Percentiles rank a stretch among this genome's conserved stretches.
These are phyloP conservation scores for Calonectria pseudoturangicola DNA, from an alignment of 2,329 filamentous ascomycete species.

Conservation along the genomic window DNA sequence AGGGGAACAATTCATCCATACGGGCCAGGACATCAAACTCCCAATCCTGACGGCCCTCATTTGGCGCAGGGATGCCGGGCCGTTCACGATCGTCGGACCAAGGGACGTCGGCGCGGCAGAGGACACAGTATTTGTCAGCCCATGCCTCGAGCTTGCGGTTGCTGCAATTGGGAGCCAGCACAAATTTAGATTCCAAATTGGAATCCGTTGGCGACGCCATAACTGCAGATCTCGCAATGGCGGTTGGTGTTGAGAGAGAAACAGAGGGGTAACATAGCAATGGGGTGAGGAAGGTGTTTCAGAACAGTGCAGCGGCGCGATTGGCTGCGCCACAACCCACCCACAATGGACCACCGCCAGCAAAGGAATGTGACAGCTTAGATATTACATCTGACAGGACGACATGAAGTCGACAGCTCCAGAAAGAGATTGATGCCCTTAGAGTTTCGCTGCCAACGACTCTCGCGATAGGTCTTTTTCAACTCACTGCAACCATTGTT, in stretches of 20 bases:
- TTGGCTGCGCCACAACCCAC: conserved; percentile 18
- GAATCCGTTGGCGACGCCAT: neutral
- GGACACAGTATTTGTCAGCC: conserved; percentile 24
- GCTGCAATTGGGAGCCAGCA: conserved; percentile 10
- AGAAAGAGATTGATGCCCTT: too few relatives aligned
- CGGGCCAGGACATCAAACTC: conserved; percentile 24
- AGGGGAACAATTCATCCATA: neutral
- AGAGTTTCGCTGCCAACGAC: too few relatives aligned
- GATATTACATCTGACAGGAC: neutral
- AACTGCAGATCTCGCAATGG: neutral
- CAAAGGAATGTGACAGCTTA: neutral
- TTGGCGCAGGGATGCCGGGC: neutral
- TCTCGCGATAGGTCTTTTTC: neutral
- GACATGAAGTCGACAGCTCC: too few relatives aligned
- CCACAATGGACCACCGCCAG: neutral
- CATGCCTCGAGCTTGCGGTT: conserved; percentile 20
- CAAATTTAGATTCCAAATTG: neutral
- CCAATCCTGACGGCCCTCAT: neutral
- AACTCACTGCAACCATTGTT: too few relatives aligned
- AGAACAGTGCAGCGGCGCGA: neutral
- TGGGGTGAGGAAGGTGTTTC: conserved; percentile 15
- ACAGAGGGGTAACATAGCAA: conserved; percentile 1
- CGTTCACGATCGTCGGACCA: conserved; percentile 7
- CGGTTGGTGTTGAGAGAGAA: neutral
- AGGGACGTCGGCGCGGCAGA: conserved; percentile 12